These are phyloP conservation scores for Diaporthe amygdali DNA, from an alignment of 2,329 filamentous ascomycete genomes.

Conservation along the genomic window DNA sequence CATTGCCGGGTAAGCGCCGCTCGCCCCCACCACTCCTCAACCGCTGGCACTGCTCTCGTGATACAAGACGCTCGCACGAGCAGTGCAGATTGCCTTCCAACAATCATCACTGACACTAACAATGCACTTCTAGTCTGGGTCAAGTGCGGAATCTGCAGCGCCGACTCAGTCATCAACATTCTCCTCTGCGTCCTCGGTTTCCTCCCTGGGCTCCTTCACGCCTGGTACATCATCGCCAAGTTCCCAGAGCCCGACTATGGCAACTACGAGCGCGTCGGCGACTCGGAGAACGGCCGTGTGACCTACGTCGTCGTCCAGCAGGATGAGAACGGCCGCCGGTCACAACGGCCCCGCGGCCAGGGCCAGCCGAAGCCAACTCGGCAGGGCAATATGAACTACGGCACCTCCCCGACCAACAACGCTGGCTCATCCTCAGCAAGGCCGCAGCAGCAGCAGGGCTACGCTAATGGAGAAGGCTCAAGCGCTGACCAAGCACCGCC, in stretches of 20 bases:
- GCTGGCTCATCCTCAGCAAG: constrained; percentile 34
- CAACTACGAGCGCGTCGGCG: constrained; percentile 66
- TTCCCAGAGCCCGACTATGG: constrained; percentile 78
- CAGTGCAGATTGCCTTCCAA: neutral
- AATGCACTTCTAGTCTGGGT: constrained; percentile 77
- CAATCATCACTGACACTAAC: constrained; percentile 35
- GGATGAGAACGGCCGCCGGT: constrained; percentile 39
- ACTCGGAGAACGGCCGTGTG: constrained; percentile 62
- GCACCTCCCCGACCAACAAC: constrained; percentile 40
- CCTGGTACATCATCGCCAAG: constrained; percentile 97
- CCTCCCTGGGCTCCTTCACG: constrained; percentile 88
- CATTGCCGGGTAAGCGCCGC: constrained; percentile 62
- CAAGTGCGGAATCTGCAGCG: constrained; percentile 90
- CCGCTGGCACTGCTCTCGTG: neutral
- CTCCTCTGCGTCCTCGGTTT: constrained; percentile 81
- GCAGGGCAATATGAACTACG: constrained; percentile 51
- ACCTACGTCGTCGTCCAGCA: constrained; percentile 78
- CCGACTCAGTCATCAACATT: constrained; percentile 94
- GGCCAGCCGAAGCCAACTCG: constrained; percentile 38
- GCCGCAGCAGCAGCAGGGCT: constrained; percentile 33
- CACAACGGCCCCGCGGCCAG: constrained; percentile 41
- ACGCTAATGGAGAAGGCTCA: constrained; percentile 40
- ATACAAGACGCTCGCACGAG: neutral
- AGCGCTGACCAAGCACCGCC: constrained; percentile 61
- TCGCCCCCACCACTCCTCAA: neutral